Percentiles rank a stretch among this genome's conserved stretches.
phyloP scores from a whole-genome alignment of 805 yeast species.

The Myxozyma lipomycoides region DNA sequence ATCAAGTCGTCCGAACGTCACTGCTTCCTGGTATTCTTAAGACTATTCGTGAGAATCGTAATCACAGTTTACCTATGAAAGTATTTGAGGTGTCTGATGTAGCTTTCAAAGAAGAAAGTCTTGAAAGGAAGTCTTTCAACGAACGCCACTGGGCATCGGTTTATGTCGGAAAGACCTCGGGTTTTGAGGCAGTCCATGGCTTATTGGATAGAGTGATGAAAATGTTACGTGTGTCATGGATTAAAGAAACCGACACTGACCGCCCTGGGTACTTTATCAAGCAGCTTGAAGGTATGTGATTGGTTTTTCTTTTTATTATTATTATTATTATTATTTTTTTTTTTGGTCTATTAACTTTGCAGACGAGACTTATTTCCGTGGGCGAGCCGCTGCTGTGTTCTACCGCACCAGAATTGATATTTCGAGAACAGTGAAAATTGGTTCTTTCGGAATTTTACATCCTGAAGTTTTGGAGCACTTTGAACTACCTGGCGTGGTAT shows the following conservation, averaged over 20 bases:
- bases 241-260: conserved; percentile 30
- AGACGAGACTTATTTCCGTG: conserved; percentile 79
- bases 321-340: conserved; percentile 67
- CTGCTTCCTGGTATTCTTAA: conserved; percentile 91
- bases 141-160: conserved; percentile 94
- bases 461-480: conserved; percentile 85
- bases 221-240: conserved; percentile 73
- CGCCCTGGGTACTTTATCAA: conserved; percentile 25
- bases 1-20: conserved; percentile 95
- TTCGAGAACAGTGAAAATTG: conserved; percentile 44
- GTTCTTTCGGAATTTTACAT: conserved; percentile 89
- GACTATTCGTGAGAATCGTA: conserved; percentile 92
- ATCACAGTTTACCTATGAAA: conserved; percentile 88
- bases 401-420: conserved; percentile 55
- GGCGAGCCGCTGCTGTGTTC: conserved; percentile 88
- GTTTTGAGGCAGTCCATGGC: conserved; percentile 93
- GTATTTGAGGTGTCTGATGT: conserved; percentile 96
- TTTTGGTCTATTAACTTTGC: conserved; percentile 42
- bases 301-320: neutral
- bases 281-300: conserved; percentile 10
- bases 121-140: conserved; percentile 87
- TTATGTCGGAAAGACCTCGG: conserved; percentile 90
- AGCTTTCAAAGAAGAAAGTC: conserved; percentile 70
- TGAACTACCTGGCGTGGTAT: conserved; percentile 87
- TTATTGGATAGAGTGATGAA: conserved; percentile 92